Evolutionary conservation across 495 filamentous ascomycete species (phyloP), one percentile per base, ranked within the genome.

Genomic region (Penicillium parvum): DNA sequence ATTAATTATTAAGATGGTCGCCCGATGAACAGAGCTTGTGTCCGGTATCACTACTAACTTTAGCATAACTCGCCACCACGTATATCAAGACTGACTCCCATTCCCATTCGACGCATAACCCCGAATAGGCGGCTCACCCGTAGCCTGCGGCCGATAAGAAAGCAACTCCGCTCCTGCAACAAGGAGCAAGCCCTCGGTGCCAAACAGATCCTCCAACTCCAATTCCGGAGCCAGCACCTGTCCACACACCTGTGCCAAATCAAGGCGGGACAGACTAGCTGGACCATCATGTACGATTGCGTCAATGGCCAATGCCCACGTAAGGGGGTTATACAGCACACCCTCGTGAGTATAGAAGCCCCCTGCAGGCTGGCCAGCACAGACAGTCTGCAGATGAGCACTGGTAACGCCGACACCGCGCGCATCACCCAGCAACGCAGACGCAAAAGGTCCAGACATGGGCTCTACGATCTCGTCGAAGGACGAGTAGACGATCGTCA

Each of bases 391-490:
- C 9, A 73, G 40, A 27, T 72, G 58, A 34, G 64, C 69, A 50
- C 76, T 76, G 25, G 65, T 61, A 22, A 66, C 70, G n/a, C 68
- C 71, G 25, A 71, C 62, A 5, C 26, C 29, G 5, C 56, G 56
- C 20, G 41, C 52, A 38, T 73, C 60, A 4, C 43, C 15, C 2
- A 76, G 47, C 32, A 53, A 63, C 10, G 63, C 71, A 0, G 73
- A 77, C 3, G 72, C 71, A 11, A 55, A 53, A 5, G 56, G 52
- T n/a, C 70, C 72, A 10, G 21, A 38, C 50, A 68, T 58, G 21
- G 71, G 72, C 49, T 72, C 55, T 8, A 75, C 67, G 48, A 77
- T 58, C 38, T 75, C 53, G 59, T 77, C 71, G 22, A 58, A 55
- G 28, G 53, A 45, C 9, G 61, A 65, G 55, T 69, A 77, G 10